A percentile compares a stretch with the other conserved stretches of the same genome.
These are phyloP conservation scores for Phytophthora sojae DNA, from an alignment of 352 stramenopile genomes.

Conservation along the genomic window DNA sequence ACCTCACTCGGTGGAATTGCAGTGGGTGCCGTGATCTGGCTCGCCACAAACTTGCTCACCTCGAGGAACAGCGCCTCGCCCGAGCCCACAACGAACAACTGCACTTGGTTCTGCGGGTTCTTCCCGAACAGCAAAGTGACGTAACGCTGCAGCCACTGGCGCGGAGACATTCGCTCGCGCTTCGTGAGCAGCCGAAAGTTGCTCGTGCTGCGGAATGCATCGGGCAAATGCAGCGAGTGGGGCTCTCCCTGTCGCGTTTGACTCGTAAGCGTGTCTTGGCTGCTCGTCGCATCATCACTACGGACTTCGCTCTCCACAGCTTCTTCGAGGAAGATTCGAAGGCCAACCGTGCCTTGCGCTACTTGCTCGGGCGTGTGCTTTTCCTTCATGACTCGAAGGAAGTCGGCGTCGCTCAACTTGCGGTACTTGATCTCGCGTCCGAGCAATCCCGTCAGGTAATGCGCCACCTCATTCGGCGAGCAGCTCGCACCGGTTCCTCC, in stretches of 20 bases:
- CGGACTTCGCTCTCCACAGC: constrained; percentile 7
- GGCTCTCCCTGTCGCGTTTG: constrained; percentile 13
- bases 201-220: constrained; percentile 52
- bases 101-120: constrained; percentile 71
- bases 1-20: constrained; percentile 28
- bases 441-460: constrained; percentile 46
- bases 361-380: constrained; percentile 60
- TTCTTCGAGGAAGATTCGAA: constrained; percentile 63
- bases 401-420: constrained; percentile 48
- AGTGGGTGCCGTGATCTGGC: constrained; percentile 66
- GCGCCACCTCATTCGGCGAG: constrained; percentile 54
- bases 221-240: constrained; percentile 25
- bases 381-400: constrained; percentile 58
- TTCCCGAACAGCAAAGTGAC: constrained; percentile 50
- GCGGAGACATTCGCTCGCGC: constrained; percentile 45
- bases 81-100: constrained; percentile 84
- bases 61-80: constrained; percentile 75
- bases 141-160: constrained; percentile 56
- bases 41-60: constrained; percentile 66
- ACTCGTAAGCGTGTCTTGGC: constrained; percentile 9
- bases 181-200: constrained; percentile 66
- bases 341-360: constrained; percentile 55
- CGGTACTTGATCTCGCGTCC: constrained; percentile 61
- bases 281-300: constrained; percentile 20
- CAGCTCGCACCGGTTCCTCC: constrained; percentile 41